Conservation (phyloP, 768 basidiomycete genomes). For the Multifurca ochricompacta region DNA sequence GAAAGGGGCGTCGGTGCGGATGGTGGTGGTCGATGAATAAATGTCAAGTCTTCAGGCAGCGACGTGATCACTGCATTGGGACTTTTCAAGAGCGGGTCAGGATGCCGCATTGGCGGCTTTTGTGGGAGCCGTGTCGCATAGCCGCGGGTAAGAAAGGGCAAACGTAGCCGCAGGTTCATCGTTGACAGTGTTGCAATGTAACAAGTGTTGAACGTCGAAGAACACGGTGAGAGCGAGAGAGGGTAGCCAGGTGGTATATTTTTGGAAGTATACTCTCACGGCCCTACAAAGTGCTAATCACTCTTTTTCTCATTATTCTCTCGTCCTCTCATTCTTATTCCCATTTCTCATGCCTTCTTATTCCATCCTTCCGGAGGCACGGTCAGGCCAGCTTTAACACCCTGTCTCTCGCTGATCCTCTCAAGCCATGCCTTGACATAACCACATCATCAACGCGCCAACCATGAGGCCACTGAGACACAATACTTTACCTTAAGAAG, state of each 20-base stretch:
- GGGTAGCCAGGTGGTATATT: background rate
- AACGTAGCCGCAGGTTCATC: conserved; percentile 5
- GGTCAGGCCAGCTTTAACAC: conserved; percentile 28
- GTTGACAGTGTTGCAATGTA: background rate
- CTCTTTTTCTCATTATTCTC: too few relatives aligned
- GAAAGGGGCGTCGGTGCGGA: conserved; percentile 68
- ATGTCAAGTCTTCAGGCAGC: conserved; percentile 47
- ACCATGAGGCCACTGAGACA: background rate
- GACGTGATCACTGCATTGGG: conserved; percentile 10
- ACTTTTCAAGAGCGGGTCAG: conserved; percentile 17
- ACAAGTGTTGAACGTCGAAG: too few relatives aligned
- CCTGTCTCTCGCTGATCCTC: conserved; percentile 30
- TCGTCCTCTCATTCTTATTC: too few relatives aligned
- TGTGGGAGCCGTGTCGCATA: conserved; percentile 20
- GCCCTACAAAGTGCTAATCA: too few relatives aligned
- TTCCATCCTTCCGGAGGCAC: conserved; percentile 24
- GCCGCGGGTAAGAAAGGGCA: conserved; percentile 2
- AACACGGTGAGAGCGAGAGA: background rate
- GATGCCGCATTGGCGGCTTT: conserved; percentile 19
- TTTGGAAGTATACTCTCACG: background rate
- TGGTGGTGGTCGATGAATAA: conserved; percentile 81
- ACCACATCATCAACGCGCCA: background rate
- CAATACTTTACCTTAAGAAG: conserved; percentile 41
- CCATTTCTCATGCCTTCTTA: too few relatives aligned
- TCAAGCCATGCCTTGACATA: conserved; percentile 34